Percentiles rank a stretch among this genome's conserved stretches.
These are phyloP conservation scores for Phialophora chinensis DNA, from an alignment of 2,329 filamentous ascomycete species.

Conservation along the genomic window DNA sequence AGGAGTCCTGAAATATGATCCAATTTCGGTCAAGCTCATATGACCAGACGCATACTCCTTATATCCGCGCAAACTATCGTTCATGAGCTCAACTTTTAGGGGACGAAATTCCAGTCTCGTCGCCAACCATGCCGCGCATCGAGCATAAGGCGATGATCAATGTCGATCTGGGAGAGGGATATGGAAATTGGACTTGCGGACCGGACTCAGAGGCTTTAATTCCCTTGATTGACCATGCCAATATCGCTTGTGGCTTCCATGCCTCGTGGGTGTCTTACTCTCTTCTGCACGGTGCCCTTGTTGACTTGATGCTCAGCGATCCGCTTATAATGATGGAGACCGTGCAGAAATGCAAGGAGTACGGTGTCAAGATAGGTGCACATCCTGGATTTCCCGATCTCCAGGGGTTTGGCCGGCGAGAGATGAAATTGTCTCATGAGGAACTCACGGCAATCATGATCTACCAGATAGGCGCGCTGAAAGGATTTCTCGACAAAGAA, in stretches of 20 bases:
- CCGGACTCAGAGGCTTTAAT: constrained; percentile 64
- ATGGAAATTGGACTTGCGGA: constrained; percentile 43
- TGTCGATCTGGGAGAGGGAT: constrained; percentile 24
- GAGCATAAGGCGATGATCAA: constrained; percentile 19
- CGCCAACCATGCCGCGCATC: background rate
- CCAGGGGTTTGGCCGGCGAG: constrained; percentile 68
- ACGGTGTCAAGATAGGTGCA: constrained; percentile 63
- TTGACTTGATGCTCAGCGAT: constrained; percentile 51
- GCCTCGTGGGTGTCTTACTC: constrained; percentile 10
- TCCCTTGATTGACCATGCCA: constrained; percentile 65
- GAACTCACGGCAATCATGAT: constrained; percentile 63
- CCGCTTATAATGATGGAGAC: constrained; percentile 9
- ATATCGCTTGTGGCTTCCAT: constrained; percentile 66
- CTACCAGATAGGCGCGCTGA: constrained; percentile 68
- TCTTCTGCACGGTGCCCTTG: constrained; percentile 40
- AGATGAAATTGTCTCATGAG: constrained; percentile 64
- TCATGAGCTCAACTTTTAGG: background rate
- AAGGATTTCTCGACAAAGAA: constrained; percentile 63
- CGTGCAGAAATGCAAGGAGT: constrained; percentile 54
- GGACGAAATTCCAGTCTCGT: background rate
- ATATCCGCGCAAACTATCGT: background rate
- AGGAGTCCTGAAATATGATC: background rate
- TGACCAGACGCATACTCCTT: background rate
- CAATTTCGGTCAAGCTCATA: background rate
- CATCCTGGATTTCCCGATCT: constrained; percentile 69